A percentile compares a stretch with the other conserved stretches of the same genome.
These are phyloP conservation scores for Lactarius trivialis DNA, from an alignment of 768 basidiomycete genomes.

Conservation along the genomic window DNA sequence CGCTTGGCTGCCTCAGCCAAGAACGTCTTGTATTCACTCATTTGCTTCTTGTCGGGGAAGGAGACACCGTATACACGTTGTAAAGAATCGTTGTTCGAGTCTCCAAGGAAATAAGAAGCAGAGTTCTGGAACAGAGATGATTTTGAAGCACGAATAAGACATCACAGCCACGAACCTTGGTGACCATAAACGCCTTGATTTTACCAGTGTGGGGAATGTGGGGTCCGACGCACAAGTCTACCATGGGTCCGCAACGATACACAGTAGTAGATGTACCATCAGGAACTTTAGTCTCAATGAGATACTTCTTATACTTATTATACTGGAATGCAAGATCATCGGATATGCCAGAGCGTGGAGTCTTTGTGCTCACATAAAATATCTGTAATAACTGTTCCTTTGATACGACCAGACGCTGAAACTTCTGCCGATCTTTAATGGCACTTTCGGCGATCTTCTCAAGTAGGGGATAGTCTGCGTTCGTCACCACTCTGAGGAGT, in stretches of 20 bases:
- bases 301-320: constrained; percentile 96
- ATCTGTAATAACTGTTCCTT: constrained; percentile 96
- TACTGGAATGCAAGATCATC: constrained; percentile 49
- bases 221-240: constrained; percentile 94
- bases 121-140: constrained; percentile 60
- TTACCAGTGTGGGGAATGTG: constrained; percentile 97
- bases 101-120: constrained; percentile 96
- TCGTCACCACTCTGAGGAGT: constrained; percentile 57
- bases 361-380: constrained; percentile 61
- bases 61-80: constrained; percentile 98
- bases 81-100: constrained; percentile 85
- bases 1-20: constrained; percentile 97
- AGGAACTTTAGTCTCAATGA: constrained; percentile 92
- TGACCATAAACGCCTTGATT: constrained; percentile 96
- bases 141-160: background rate
- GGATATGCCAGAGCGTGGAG: background rate
- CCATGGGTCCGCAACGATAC: constrained; percentile 97
- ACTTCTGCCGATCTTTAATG: constrained; percentile 95
- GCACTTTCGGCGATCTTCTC: constrained; percentile 85
- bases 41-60: constrained; percentile 95
- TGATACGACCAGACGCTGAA: constrained; percentile 86
- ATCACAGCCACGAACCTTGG: constrained; percentile 52
- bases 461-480: constrained; percentile 78
- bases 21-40: constrained; percentile 92
- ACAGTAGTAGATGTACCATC: constrained; percentile 97